Evolutionary conservation across 495 filamentous ascomycete species (phyloP), one percentile per base, ranked within the genome.

Genomic region (Annulohypoxylon moriforme): DNA sequence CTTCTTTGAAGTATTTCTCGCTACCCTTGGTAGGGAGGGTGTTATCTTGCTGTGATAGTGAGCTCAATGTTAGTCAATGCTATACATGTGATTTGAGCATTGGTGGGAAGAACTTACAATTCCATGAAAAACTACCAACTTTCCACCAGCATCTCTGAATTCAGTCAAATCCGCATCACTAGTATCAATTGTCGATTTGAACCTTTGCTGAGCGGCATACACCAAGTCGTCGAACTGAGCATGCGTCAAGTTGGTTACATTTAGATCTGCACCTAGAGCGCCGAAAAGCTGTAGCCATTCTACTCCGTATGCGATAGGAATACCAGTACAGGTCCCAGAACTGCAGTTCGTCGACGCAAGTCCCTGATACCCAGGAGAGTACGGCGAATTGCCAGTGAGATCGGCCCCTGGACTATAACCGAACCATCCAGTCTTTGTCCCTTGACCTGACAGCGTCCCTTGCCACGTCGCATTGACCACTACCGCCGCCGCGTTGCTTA

Each of bases 1-100:
- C 77, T 3, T 58, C 36, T 4, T 71, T 49, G 64, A 76, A 76
- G 53, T 78, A 81, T 18, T 68, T 33, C 10, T 24, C 24, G 1
- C 66, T 76, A 5, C 64, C 61, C 2, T 64, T 47, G 13, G 62
- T n/a, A 1, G 78, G 60, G 31, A 77, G 53, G 22, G 6, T n/a
- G 13, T 6, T 14, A n/a, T 52, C 47, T 52, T 52, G 47, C 47
- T 52, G 10, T 7, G 5, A 29, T 29, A 1, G 24, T 7, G 16
- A 29, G 10, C 29, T 6, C 4, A 29, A 52, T 52, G 6, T 52
- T 52, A 52, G 47, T 29, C 24, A 14, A 29, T 52, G 47, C n/a
- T 10, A n/a, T 6, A 7, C 4, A 29, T 52, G 4, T 7, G 9
- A 24, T 22, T 5, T 25, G 22, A 18, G n/a, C 3, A 4, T 13